These are phyloP conservation scores for Auriscalpium microsporum DNA, from an alignment of 768 basidiomycete genomes.

Conservation along the genomic window DNA sequence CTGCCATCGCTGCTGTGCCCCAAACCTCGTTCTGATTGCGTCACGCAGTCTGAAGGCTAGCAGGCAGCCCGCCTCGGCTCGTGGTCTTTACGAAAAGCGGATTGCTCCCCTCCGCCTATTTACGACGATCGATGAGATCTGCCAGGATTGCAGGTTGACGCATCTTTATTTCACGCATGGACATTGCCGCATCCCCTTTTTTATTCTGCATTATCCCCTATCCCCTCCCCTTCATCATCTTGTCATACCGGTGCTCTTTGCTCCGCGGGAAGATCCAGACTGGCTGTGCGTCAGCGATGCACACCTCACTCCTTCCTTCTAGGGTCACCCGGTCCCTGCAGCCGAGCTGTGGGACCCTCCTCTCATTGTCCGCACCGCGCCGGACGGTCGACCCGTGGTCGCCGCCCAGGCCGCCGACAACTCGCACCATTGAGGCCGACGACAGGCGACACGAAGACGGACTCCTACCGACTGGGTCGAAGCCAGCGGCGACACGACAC, in stretches of 20 bases:
- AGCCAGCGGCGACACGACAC: slow-evolving; percentile 45
- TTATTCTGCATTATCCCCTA: slow-evolving; percentile 8
- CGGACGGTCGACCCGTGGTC: slow-evolving; percentile 11
- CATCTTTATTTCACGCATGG: slow-evolving; percentile 12
- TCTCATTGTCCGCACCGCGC: slow-evolving; percentile 7
- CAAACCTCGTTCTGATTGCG: slow-evolving; percentile 39
- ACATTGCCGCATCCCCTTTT: slow-evolving; percentile 9
- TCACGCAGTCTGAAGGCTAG: background rate
- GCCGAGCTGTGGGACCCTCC: slow-evolving; percentile 11
- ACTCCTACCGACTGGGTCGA: slow-evolving; percentile 45
- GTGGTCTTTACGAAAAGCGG: slow-evolving; percentile 19
- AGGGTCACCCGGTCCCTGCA: slow-evolving; percentile 9
- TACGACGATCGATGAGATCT: slow-evolving; percentile 18
- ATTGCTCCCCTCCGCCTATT: slow-evolving; percentile 7
- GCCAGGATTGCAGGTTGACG: slow-evolving; percentile 16
- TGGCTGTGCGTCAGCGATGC: slow-evolving; percentile 17
- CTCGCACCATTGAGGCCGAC: slow-evolving; percentile 5
- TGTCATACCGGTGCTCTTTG: slow-evolving; percentile 7
- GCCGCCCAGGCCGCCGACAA: slow-evolving; percentile 7
- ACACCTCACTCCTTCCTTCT: slow-evolving; percentile 7
- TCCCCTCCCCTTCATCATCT: slow-evolving; percentile 1
- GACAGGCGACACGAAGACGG: slow-evolving; percentile 37
- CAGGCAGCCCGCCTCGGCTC: background rate
- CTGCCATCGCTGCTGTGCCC: slow-evolving; percentile 46
- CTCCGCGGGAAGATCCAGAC: slow-evolving; percentile 5